These are phyloP conservation scores for Blastocystis sp. DNA, from an alignment of 352 stramenopile genomes.

Conservation along the genomic window DNA sequence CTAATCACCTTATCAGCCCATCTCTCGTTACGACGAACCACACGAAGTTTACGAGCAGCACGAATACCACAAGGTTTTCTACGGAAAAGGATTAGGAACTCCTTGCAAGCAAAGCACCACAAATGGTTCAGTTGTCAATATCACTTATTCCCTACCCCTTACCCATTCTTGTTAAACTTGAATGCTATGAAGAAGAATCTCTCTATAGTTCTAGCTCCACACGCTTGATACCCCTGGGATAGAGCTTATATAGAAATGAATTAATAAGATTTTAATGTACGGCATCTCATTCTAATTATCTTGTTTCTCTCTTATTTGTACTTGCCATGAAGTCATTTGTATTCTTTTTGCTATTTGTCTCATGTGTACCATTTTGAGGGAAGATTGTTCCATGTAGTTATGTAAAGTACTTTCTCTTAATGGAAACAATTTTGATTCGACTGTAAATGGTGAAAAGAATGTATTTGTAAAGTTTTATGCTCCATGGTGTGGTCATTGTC, in stretches of 20 bases:
- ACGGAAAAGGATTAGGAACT: not conserved
- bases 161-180: constrained; percentile 52
- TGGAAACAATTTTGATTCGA: not conserved
- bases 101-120: not conserved
- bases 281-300: not conserved
- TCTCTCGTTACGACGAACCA: constrained; percentile 88
- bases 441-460: constrained; percentile 56
- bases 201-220: not conserved
- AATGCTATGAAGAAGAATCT: constrained; percentile 62
- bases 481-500: constrained; percentile 48
- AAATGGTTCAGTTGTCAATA: not conserved
- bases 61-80: constrained; percentile 96
- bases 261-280: no score
- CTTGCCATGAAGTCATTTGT: not conserved
- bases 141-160: constrained; percentile 33
- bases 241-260: no score
- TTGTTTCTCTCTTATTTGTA: not conserved
- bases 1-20: no score
- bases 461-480: constrained; percentile 59
- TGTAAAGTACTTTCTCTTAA: not conserved
- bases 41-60: constrained; percentile 96
- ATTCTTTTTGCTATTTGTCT: no score
- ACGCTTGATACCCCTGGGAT: no score
- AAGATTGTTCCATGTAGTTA: not conserved
- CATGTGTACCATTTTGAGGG: no score